Percentiles rank a stretch among this genome's conserved stretches.
phyloP scores from a whole-genome alignment of 768 basidiomycete genomes.

The Suillus clintonianus region DNA sequence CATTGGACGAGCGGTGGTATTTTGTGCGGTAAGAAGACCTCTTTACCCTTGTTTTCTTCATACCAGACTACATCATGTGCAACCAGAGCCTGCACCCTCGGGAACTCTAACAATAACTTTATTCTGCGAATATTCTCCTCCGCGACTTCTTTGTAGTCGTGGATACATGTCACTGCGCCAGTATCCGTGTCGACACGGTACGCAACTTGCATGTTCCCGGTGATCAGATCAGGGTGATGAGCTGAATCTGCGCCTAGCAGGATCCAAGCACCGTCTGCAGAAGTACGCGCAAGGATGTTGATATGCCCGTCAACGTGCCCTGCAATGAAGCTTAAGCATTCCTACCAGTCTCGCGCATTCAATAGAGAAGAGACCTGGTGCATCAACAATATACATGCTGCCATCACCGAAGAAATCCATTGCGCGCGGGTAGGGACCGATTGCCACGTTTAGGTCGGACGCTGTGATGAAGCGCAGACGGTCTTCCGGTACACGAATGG shows the following conservation, averaged over 20 bases:
- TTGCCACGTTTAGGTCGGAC: conserved; percentile 31
- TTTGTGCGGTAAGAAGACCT: conserved; percentile 35
- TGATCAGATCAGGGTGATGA: conserved; percentile 50
- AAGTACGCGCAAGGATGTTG: conserved; percentile 51
- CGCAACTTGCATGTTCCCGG: conserved; percentile 40
- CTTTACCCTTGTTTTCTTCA: conserved; percentile 41
- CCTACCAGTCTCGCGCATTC: neutral
- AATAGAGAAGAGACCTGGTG: conserved; percentile 30
- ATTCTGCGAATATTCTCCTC: conserved; percentile 44
- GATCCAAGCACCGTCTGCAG: conserved; percentile 52
- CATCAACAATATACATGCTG: conserved; percentile 55
- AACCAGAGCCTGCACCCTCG: conserved; percentile 47
- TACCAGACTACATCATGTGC: conserved; percentile 60
- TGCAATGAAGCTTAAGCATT: neutral
- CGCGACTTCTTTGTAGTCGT: conserved; percentile 44
- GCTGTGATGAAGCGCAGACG: conserved; percentile 36
- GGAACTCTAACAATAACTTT: conserved; percentile 36
- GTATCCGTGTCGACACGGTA: conserved; percentile 12
- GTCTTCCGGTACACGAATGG: conserved; percentile 34
- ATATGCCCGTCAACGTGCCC: conserved; percentile 54
- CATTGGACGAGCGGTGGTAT: conserved; percentile 10
- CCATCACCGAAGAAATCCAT: conserved; percentile 57
- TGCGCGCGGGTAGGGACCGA: conserved; percentile 50
- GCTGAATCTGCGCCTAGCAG: conserved; percentile 55
- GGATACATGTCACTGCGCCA: conserved; percentile 39